Evolutionary conservation across 345 rosid species (phyloP).

Genomic region (Moricandia arvensis): DNA sequence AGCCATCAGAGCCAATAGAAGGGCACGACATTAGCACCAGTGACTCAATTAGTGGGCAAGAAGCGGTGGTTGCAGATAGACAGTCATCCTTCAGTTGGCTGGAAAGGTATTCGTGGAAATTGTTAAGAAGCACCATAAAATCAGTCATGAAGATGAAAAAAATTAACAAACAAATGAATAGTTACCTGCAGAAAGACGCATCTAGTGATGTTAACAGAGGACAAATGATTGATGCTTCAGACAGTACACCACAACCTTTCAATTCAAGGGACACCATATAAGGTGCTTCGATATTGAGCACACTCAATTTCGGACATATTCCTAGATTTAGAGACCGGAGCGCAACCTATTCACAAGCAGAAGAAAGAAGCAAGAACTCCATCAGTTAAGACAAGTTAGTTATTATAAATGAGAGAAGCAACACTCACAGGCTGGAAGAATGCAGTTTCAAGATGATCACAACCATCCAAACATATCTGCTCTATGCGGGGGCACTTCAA

Average conservation of each 20-base stretch:
- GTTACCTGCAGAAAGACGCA: constrained; percentile 94
- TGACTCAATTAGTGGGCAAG: constrained; percentile 82
- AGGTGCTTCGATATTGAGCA: constrained; percentile 75
- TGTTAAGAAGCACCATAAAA: constrained; percentile 2
- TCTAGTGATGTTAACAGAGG: constrained; percentile 84
- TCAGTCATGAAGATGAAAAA: not conserved
- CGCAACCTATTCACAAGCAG: constrained; percentile 62
- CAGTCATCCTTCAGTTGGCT: constrained; percentile 91
- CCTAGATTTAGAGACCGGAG: constrained; percentile 87
- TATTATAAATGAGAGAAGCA: not conserved
- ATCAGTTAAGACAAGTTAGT: constrained; percentile 14
- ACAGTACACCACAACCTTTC: constrained; percentile 91
- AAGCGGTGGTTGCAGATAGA: constrained; percentile 72
- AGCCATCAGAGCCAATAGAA: constrained; percentile 77
- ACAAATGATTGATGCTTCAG: constrained; percentile 78
- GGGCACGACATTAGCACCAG: constrained; percentile 92
- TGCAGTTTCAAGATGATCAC: constrained; percentile 93
- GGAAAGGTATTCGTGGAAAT: constrained; percentile 29
- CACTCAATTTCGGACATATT: constrained; percentile 85
- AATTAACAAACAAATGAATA: not conserved
- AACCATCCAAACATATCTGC: constrained; percentile 88
- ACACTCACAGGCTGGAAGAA: constrained; percentile 84
- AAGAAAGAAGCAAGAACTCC: not conserved
- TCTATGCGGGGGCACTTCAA: constrained; percentile 81
- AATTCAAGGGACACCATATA: constrained; percentile 83